A percentile compares a stretch with the other conserved stretches of the same genome.
phyloP scores from a whole-genome alignment of 176 grass and related monocot genomes.

The Saccharum officinarum region DNA sequence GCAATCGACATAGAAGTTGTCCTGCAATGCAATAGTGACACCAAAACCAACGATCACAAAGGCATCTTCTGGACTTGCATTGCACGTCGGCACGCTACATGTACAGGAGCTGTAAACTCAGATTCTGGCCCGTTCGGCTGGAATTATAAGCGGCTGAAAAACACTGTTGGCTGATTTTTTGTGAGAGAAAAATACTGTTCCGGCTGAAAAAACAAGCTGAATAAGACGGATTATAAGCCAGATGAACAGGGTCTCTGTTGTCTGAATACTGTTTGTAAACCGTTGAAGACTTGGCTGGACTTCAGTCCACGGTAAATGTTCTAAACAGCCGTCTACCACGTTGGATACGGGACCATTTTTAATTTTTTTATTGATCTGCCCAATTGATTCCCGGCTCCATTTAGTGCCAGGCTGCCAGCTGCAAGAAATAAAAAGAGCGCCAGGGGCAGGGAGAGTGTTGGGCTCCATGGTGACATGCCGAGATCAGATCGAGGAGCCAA shows the following conservation, averaged over 20 bases:
- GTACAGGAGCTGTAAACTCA: neutral
- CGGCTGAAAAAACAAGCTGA: too few species aligned
- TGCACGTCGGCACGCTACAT: neutral
- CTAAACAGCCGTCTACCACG: neutral
- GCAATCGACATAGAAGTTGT: neutral
- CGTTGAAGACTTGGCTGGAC: conserved; percentile 3
- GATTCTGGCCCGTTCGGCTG: too few species aligned
- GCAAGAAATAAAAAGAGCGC: neutral
- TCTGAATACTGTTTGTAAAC: neutral
- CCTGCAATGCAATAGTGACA: neutral
- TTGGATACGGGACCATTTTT: neutral
- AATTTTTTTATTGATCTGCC: neutral
- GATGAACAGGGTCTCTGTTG: too few species aligned
- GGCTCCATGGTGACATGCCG: neutral
- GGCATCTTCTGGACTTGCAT: neutral
- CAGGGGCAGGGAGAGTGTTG: neutral
- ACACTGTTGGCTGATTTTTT: too few species aligned
- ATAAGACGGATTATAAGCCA: too few species aligned
- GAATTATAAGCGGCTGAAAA: too few species aligned
- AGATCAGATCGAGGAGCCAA: conserved; percentile 31
- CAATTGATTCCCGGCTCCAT: neutral
- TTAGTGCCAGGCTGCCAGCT: neutral
- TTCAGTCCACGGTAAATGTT: neutral
- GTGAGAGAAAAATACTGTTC: too few species aligned
- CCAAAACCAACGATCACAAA: neutral